These are phyloP conservation scores for Phragmites australis DNA, from an alignment of 176 grass and related monocot species.

Conservation along the genomic window DNA sequence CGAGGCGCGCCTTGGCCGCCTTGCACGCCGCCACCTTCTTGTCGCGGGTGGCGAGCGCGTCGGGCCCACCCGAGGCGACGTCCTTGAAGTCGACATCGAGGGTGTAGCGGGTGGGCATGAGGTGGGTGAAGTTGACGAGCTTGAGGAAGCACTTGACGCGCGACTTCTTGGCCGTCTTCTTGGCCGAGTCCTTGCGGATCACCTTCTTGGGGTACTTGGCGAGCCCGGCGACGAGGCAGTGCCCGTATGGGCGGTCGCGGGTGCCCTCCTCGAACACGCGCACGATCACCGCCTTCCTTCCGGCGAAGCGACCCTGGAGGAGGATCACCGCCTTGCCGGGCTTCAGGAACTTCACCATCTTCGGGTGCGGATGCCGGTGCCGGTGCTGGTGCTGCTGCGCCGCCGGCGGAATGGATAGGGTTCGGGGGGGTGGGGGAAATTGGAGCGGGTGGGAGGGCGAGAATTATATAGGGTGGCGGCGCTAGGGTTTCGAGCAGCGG, in stretches of 20 bases:
- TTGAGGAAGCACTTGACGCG: conserved; percentile 62
- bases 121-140: conserved; percentile 57
- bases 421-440: conserved; percentile 1
- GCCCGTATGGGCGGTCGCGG: conserved; percentile 55
- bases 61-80: conserved; percentile 31
- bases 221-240: conserved; percentile 61
- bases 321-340: conserved; percentile 60
- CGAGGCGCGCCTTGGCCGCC: conserved; percentile 43
- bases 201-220: conserved; percentile 60
- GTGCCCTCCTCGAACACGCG: conserved; percentile 62
- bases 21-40: conserved; percentile 48
- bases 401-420: conserved; percentile 7
- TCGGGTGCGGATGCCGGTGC: no score
- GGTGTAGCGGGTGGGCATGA: conserved; percentile 63
- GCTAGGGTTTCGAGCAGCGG: neutral
- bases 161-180: conserved; percentile 66
- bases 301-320: conserved; percentile 51
- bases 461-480: conserved; percentile 13
- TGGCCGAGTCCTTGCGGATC: conserved; percentile 60
- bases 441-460: neutral
- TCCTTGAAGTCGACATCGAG: conserved; percentile 62
- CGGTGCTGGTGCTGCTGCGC: neutral
- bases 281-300: conserved; percentile 50
- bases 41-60: conserved; percentile 42
- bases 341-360: conserved; percentile 63